Conservation (phyloP, 2,329 filamentous ascomycete species). For the Ophiostoma australiae region DNA sequence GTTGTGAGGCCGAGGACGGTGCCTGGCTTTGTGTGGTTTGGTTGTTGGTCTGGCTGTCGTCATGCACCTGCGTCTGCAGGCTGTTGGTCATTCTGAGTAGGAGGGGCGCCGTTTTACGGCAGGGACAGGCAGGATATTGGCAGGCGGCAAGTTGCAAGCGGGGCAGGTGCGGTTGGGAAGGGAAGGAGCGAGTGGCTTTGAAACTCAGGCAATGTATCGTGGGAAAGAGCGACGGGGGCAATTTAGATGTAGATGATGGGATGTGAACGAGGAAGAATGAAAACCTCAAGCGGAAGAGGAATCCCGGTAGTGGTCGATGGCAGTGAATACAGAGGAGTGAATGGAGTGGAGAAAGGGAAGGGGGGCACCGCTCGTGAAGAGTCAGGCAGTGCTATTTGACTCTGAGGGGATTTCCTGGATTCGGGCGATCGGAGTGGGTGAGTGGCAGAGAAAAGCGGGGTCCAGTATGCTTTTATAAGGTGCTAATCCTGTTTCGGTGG, state of each 20-base stretch:
- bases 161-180: constrained; percentile 5
- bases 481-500: background rate
- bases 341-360: constrained; percentile 1
- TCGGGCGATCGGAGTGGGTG: constrained; percentile 11
- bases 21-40: background rate
- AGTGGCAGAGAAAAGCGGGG: background rate
- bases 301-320: background rate
- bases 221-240: background rate
- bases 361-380: background rate
- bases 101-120: background rate
- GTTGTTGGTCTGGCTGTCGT: background rate
- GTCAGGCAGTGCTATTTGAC: background rate
- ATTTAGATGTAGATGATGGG: background rate
- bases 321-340: background rate
- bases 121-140: background rate
- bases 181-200: background rate
- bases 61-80: constrained; percentile 12
- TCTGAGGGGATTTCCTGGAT: constrained; percentile 7
- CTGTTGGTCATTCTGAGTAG: constrained; percentile 6
- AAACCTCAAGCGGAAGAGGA: background rate
- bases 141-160: background rate
- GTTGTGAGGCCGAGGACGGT: background rate
- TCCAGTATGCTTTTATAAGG: background rate
- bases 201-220: background rate
- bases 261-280: background rate